phyloP scores from a whole-genome alignment of 2,329 filamentous ascomycete genomes.

The Aspergillus jensenii region DNA sequence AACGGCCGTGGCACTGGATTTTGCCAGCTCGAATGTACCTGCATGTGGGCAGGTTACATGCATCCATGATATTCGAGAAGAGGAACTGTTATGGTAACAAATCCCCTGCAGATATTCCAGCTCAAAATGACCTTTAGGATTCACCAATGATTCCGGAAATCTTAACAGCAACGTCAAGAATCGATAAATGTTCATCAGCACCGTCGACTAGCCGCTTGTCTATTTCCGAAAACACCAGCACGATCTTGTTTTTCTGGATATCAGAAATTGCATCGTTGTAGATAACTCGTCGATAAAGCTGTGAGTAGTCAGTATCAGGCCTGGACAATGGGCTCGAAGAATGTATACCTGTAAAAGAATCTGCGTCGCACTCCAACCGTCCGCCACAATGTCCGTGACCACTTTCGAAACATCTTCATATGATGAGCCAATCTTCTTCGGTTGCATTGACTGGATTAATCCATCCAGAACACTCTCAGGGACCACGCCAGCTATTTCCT shows the following conservation, averaged over 20 bases:
- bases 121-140: not conserved
- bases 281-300: slow-evolving; percentile 71
- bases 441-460: slow-evolving; percentile 74
- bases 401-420: slow-evolving; percentile 76
- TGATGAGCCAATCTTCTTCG: slow-evolving; percentile 60
- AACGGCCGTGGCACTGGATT: not conserved
- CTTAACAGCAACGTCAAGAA: slow-evolving; percentile 79
- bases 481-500: slow-evolving; percentile 96
- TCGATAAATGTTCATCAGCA: slow-evolving; percentile 88
- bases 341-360: slow-evolving; percentile 71
- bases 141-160: slow-evolving; percentile 69
- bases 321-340: not conserved
- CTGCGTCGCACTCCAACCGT: slow-evolving; percentile 95
- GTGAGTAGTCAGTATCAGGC: slow-evolving; percentile 10
- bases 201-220: slow-evolving; percentile 95
- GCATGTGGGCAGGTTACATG: not conserved
- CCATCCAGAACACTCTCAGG: slow-evolving; percentile 70
- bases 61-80: not conserved
- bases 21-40: not conserved
- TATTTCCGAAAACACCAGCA: slow-evolving; percentile 84
- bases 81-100: not conserved
- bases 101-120: not conserved
- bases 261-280: slow-evolving; percentile 83
- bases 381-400: slow-evolving; percentile 87
- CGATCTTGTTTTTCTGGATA: slow-evolving; percentile 84